Base-by-base conservation (phyloP, 768 basidiomycete species). In the Nevesoporus exiguus region DNA sequence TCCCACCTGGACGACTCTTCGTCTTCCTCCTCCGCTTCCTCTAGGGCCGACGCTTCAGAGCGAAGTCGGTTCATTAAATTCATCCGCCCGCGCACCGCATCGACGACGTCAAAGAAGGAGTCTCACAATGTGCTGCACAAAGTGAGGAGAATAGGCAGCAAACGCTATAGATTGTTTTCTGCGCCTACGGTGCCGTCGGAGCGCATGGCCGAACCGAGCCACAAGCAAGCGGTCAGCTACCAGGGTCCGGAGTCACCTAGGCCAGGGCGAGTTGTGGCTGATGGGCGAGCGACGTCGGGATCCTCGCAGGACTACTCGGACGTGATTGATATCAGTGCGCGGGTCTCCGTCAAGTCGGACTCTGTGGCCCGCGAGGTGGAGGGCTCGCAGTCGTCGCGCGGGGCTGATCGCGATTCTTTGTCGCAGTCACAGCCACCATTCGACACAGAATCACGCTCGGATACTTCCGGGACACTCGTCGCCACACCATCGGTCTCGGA, bases 321-420 rank as follows among this genome's bases (percentile, higher is more conserved):
- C 7, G 64, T 68, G 7, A 51, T 71, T 5, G 69, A 67, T 31
- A 60, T 71, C 22, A 42, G 52, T 8, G 56, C 62, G 14, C 52
- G 30, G 19, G 24, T 10, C 2, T 49, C 61, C 6, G 27, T 24
- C 27, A 24, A 13, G 27, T 39, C 24, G 11, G 41, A 3, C 36
- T 56, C 57, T 27, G 31, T 17, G 3, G 25, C 15, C 6, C 24
- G 21, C 14, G 56, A 41, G n/a, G 48, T 15, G 40, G 33, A n/a
- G 52, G 36, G 37, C 34, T 31, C 22, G 1, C 3, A 30, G 25
- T 51, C 22, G 22, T n/a, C 27, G 31, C 15, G 7, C 13, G 25
- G 10, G 17, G 29, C 17, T n/a, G 31, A 49, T 34, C 4, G n/a
- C 4, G 63, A 65, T 30, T 50, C 52, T 2, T n/a, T 25, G n/a